Evolutionary conservation across 2,329 filamentous ascomycete genomes (phyloP).

Genomic region (Colletotrichum nymphaeae): DNA sequence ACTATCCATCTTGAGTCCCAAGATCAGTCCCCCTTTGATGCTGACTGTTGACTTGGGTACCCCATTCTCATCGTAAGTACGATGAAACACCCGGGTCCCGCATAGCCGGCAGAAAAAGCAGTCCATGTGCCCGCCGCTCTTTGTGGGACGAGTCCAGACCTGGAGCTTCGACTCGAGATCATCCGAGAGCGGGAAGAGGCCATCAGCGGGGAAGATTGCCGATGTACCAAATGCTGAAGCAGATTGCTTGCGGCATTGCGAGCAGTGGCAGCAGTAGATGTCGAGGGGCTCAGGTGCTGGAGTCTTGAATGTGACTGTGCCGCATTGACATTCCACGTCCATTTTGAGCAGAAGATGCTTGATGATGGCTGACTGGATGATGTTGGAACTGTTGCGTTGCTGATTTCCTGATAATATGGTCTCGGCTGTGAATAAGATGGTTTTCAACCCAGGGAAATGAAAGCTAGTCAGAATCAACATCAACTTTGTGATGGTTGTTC

Average conservation of each 20-base stretch:
- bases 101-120: conserved; percentile 56
- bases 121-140: conserved; percentile 53
- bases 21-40: conserved; percentile 59
- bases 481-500: too few relatives aligned
- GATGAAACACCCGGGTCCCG: conserved; percentile 61
- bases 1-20: conserved; percentile 52
- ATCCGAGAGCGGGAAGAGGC: conserved; percentile 52
- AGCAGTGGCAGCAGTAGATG: conserved; percentile 59
- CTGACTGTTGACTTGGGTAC: conserved; percentile 49
- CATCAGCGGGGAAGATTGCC: conserved; percentile 53
- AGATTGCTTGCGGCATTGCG: conserved; percentile 57
- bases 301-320: conserved; percentile 48
- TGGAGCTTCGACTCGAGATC: conserved; percentile 46
- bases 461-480: not conserved
- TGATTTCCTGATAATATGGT: not conserved
- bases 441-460: not conserved
- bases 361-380: not conserved
- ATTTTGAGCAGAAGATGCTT: conserved; percentile 1
- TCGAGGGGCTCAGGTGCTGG: conserved; percentile 47
- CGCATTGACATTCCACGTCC: conserved; percentile 53
- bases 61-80: conserved; percentile 51
- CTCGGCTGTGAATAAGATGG: not conserved
- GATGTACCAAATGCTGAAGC: conserved; percentile 59
- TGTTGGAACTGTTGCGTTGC: not conserved
- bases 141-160: conserved; percentile 51